Evolutionary conservation across 805 yeast species (phyloP).

Genomic region (Nakazawaea laoshanensis): DNA sequence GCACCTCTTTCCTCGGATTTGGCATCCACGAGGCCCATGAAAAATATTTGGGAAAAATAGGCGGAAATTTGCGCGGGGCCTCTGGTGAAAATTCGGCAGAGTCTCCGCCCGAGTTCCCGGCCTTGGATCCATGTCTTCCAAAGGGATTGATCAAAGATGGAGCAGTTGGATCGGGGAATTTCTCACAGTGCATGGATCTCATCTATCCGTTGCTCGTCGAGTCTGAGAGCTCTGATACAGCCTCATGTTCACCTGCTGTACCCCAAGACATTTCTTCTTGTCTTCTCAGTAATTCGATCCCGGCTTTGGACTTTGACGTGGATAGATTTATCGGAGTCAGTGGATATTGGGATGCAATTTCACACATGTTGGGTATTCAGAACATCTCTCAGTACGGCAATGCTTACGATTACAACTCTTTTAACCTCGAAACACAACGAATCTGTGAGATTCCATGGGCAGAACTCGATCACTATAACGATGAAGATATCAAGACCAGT

Average conservation of each 20-base stretch:
- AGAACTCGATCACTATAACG: conserved; percentile 26
- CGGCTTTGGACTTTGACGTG: conserved; percentile 47
- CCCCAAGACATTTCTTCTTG: conserved; percentile 33
- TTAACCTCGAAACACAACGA: conserved; percentile 33
- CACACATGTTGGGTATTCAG: conserved; percentile 30
- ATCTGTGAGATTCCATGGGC: conserved; percentile 37
- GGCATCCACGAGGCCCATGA: conserved; percentile 51
- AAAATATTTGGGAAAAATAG: conserved; percentile 33
- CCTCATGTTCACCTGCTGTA: conserved; percentile 13
- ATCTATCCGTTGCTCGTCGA: conserved; percentile 35
- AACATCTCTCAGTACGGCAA: conserved; percentile 19
- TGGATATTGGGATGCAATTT: conserved; percentile 58
- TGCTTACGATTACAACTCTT: conserved; percentile 36
- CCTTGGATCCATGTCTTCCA: conserved; percentile 51
- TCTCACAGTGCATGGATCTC: conserved; percentile 33
- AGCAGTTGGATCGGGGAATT: conserved; percentile 46
- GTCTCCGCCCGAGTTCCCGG: conserved; percentile 11
- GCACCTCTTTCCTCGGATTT: conserved; percentile 51
- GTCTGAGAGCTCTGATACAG: conserved; percentile 4
- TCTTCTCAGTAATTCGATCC: conserved; percentile 41
- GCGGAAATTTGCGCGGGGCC: too few relatives aligned
- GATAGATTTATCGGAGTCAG: conserved; percentile 57
- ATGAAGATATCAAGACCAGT: conserved; percentile 12
- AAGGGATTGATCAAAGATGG: conserved; percentile 24
- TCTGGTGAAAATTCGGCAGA: conserved; percentile 10